Evolutionary conservation across 1,284 basidiomycete genomes (phyloP), one percentile per base, ranked within the genome.

Genomic region (Ganoderma resinaceum): DNA sequence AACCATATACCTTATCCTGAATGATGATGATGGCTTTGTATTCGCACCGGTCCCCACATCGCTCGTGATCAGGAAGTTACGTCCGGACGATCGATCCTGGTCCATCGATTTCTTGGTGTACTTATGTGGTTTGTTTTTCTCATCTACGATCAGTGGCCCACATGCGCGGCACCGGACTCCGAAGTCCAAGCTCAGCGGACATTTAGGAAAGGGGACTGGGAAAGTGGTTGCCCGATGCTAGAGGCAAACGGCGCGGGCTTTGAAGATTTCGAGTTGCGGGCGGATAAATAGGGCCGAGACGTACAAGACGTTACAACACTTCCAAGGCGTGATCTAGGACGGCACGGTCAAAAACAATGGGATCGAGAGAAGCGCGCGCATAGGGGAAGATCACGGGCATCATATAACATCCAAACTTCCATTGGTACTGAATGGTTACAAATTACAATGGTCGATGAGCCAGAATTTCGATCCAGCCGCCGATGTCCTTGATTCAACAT

Each of bases 401-500:
- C n/a, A n/a, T n/a, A n/a, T n/a, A n/a, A n/a, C n/a, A n/a, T n/a
- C n/a, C n/a, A n/a, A n/a, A n/a, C n/a, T n/a, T n/a, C n/a, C n/a
- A n/a, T n/a, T n/a, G n/a, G n/a, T n/a, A n/a, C n/a, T n/a, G n/a
- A n/a, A n/a, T n/a, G n/a, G n/a, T n/a, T n/a, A n/a, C n/a, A n/a
- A n/a, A n/a, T n/a, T n/a, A n/a, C n/a, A n/a, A n/a, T n/a, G n/a
- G n/a, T n/a, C n/a, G n/a, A n/a, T n/a, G n/a, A n/a, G n/a, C n/a
- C n/a, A n/a, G n/a, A n/a, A n/a, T n/a, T n/a, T 20, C 42, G n/a
- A 20, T n/a, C 20, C 42, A 43, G n/a, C n/a, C n/a, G 42, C 42
- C 62, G 33, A 23, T 49, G 16, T 4, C 62, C 62, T 14, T 67
- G 16, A 43, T 63, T 62, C 40, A 42, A 43, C 37, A 67, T 58